Percentiles rank a stretch among this genome's conserved stretches.
These are phyloP conservation scores for Sarocladiaceae sp. DNA, from an alignment of 2,329 filamentous ascomycete genomes.

Conservation along the genomic window DNA sequence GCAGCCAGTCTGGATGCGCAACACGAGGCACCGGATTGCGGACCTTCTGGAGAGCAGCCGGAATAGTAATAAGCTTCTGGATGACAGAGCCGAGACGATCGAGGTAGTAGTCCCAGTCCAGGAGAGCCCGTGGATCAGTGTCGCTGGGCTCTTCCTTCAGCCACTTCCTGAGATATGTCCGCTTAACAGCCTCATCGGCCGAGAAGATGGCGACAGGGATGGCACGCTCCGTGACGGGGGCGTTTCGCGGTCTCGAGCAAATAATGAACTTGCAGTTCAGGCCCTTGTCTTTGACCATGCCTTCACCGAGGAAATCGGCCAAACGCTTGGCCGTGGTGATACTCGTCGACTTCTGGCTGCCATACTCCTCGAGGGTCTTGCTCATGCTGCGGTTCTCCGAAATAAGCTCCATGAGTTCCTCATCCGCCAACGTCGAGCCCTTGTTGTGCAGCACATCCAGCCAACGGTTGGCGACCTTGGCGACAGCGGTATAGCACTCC, in stretches of 20 bases:
- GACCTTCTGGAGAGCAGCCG: conserved; percentile 91
- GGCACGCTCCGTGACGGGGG: conserved; percentile 90
- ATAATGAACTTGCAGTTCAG: conserved; percentile 99
- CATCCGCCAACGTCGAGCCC: conserved; percentile 85
- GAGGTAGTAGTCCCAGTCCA: conserved; percentile 97
- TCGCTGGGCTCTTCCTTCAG: conserved; percentile 86
- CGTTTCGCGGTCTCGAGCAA: conserved; percentile 77
- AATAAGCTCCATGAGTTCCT: conserved; percentile 99
- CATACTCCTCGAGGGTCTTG: conserved; percentile 96
- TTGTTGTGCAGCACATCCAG: conserved; percentile 89
- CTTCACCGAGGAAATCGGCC: conserved; percentile 93
- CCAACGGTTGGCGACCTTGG: conserved; percentile 94
- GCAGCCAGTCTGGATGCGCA: conserved; percentile 93
- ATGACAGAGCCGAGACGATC: conserved; percentile 96
- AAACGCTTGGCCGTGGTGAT: conserved; percentile 95
- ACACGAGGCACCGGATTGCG: conserved; percentile 92
- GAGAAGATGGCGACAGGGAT: conserved; percentile 97
- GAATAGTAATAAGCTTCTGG: conserved; percentile 98
- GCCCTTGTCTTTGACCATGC: conserved; percentile 99
- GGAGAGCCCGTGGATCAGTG: conserved; percentile 82
- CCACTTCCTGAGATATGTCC: conserved; percentile 91
- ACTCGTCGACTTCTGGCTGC: conserved; percentile 93
- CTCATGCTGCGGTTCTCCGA: conserved; percentile 98
- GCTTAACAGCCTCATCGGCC: conserved; percentile 81
- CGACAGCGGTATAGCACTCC: conserved; percentile 88